Percentiles rank a stretch among this genome's conserved stretches.
Evolutionary conservation across 2,329 filamentous ascomycete species (phyloP).

Genomic region (Monosporascus sp.): DNA sequence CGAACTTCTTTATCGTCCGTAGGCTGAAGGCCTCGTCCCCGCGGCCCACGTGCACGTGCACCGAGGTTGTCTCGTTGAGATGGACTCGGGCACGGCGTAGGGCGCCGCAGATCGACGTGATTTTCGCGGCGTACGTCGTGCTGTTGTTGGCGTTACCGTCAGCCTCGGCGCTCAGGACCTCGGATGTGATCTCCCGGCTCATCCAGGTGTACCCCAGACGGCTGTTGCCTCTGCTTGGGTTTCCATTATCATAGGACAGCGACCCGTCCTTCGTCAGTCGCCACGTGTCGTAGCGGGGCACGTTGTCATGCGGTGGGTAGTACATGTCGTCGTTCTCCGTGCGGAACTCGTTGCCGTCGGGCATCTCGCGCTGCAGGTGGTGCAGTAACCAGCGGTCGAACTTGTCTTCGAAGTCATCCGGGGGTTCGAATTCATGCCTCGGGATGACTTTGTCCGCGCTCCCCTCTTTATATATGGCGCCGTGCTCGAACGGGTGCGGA

Average conservation of each 20-base stretch:
- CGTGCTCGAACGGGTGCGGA: slow-evolving; percentile 6
- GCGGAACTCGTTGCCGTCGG: slow-evolving; percentile 7
- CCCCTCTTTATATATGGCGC: not conserved
- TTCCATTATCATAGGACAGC: not conserved
- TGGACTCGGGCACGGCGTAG: slow-evolving; percentile 15
- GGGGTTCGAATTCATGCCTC: too few species aligned
- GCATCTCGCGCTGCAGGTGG: slow-evolving; percentile 2
- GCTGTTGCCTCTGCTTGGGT: not conserved
- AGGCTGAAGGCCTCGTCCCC: slow-evolving; percentile 22
- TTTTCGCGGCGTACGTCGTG: slow-evolving; percentile 2
- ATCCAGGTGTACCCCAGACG: slow-evolving; percentile 10
- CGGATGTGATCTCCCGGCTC: slow-evolving; percentile 17
- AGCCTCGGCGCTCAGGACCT: slow-evolving; percentile 7
- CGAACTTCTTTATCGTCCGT: slow-evolving; percentile 19
- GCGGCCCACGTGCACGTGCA: slow-evolving; percentile 23
- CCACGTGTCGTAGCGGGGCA: slow-evolving; percentile 16
- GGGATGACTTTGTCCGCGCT: not conserved
- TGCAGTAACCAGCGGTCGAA: not conserved
- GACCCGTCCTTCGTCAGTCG: slow-evolving; percentile 13
- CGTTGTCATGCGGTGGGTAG: slow-evolving; percentile 8
- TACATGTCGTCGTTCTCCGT: slow-evolving; percentile 8
- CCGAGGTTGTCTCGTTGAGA: slow-evolving; percentile 15
- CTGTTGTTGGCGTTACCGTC: slow-evolving; percentile 1
- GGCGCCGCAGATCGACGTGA: slow-evolving; percentile 14
- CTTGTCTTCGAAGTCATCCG: not conserved